Evolutionary conservation across 2,329 filamentous ascomycete genomes (phyloP).

Genomic region (Acarospora socialis): DNA sequence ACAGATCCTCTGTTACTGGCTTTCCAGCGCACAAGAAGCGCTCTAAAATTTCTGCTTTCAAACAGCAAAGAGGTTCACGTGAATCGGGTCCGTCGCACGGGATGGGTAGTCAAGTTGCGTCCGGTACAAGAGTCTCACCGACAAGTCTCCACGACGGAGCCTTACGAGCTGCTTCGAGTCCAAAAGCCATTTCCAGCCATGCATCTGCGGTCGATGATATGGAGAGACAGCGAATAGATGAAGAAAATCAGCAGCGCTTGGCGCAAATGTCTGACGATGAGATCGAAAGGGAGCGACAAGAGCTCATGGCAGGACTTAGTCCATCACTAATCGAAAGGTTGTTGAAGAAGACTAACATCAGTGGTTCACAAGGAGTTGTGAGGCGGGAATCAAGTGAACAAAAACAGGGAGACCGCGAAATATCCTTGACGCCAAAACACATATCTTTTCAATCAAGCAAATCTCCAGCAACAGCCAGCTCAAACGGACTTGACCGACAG

Average conservation of each 20-base stretch:
- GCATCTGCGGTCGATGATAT: too few species aligned
- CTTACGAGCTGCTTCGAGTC: too few species aligned
- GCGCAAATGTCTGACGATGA: slow-evolving; percentile 67
- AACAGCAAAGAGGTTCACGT: slow-evolving; percentile 43
- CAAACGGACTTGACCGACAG: too few species aligned
- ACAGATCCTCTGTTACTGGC: slow-evolving; percentile 47
- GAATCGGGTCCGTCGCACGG: slow-evolving; percentile 11
- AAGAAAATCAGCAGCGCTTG: slow-evolving; percentile 63
- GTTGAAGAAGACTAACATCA: slow-evolving; percentile 60
- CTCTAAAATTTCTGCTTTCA: slow-evolving; percentile 60
- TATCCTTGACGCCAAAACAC: too few species aligned
- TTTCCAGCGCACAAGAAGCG: slow-evolving; percentile 86
- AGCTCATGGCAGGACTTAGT: slow-evolving; percentile 65
- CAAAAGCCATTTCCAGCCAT: too few species aligned
- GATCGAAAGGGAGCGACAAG: slow-evolving; percentile 64
- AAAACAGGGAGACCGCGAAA: not conserved
- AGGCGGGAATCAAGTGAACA: slow-evolving; percentile 3
- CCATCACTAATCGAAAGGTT: slow-evolving; percentile 63
- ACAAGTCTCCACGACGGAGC: too few species aligned
- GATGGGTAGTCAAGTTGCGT: too few species aligned
- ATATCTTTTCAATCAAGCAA: too few species aligned
- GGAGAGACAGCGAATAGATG: slow-evolving; percentile 61
- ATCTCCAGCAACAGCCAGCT: too few species aligned
- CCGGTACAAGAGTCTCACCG: too few species aligned
- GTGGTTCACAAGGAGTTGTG: slow-evolving; percentile 35